Evolutionary conservation across 2,329 filamentous ascomycete species (phyloP).

Genomic region (Penicillium sp.): DNA sequence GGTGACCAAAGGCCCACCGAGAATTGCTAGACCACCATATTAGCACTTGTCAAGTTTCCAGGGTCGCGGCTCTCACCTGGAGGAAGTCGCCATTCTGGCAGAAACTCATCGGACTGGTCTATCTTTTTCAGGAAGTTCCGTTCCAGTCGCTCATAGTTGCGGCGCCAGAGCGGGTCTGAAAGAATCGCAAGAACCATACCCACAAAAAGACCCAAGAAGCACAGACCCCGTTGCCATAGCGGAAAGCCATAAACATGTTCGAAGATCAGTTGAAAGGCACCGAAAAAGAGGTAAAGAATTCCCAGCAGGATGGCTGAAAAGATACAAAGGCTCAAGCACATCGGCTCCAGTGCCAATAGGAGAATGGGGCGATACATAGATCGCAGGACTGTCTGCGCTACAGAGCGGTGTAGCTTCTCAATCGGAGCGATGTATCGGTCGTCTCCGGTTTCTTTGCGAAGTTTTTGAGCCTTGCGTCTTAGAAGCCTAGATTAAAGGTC

Average conservation of each 20-base stretch:
- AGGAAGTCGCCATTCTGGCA: constrained; percentile 85
- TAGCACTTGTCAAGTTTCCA: not conserved
- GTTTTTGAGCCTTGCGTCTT: constrained; percentile 66
- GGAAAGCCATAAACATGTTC: constrained; percentile 71
- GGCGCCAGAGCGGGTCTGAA: constrained; percentile 50
- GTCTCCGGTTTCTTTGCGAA: constrained; percentile 77
- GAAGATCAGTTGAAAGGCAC: constrained; percentile 82
- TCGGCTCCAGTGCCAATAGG: constrained; percentile 77
- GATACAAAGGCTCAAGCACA: constrained; percentile 79
- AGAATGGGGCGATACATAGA: constrained; percentile 70
- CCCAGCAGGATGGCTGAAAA: constrained; percentile 84
- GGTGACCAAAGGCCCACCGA: constrained; percentile 75
- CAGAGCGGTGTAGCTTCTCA: constrained; percentile 70
- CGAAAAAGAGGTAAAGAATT: constrained; percentile 87
- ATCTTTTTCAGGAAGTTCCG: constrained; percentile 36
- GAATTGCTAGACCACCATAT: constrained; percentile 49
- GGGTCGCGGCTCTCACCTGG: constrained; percentile 50
- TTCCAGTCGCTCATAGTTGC: constrained; percentile 45
- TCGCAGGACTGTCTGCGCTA: constrained; percentile 59
- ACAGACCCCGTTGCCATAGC: constrained; percentile 75
- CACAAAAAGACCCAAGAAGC: constrained; percentile 63
- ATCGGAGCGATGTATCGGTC: constrained; percentile 73
- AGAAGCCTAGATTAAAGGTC: constrained; percentile 50
- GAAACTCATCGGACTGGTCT: constrained; percentile 52
- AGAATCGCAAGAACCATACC: constrained; percentile 48